Conservation (phyloP, 495 filamentous ascomycete species). For the Bombardia bombarda region DNA sequence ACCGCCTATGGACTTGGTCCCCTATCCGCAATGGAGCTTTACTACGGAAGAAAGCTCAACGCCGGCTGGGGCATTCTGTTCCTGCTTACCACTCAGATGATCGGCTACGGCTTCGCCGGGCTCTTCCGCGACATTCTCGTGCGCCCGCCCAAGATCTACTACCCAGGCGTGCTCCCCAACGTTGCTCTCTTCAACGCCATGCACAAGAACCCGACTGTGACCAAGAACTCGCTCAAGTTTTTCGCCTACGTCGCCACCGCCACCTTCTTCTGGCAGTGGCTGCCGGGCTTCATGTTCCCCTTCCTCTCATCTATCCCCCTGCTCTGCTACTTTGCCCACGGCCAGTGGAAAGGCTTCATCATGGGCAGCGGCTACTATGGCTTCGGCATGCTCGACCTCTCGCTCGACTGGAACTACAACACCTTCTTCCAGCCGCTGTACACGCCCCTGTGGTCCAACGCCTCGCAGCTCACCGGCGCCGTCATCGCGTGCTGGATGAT, state of each 20-base stretch:
- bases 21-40: constrained; percentile 13
- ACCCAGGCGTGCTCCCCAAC: constrained; percentile 15
- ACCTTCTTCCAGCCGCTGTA: constrained; percentile 12
- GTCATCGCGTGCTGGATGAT: constrained; percentile 9
- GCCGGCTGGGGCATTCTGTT: constrained; percentile 18
- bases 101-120: constrained; percentile 32
- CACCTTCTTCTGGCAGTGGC: constrained; percentile 17
- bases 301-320: constrained; percentile 13
- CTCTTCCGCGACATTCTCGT: constrained; percentile 22
- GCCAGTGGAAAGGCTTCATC: constrained; percentile 11
- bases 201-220: constrained; percentile 14
- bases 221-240: constrained; percentile 12
- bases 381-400: constrained; percentile 14
- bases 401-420: constrained; percentile 18
- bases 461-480: constrained; percentile 3
- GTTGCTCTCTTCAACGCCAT: constrained; percentile 15
- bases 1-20: constrained; percentile 16
- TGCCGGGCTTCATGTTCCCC: constrained; percentile 18
- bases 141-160: constrained; percentile 34
- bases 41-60: constrained; percentile 12
- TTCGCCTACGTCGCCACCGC: constrained; percentile 10
- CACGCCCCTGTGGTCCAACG: constrained; percentile 16
- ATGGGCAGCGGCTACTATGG: constrained; percentile 10
- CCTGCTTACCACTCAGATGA: constrained; percentile 26
- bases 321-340: constrained; percentile 16